Percentiles rank a stretch among this genome's conserved stretches.
Conservation (phyloP, 1,139 yeast genomes). For the Candida sanyaensis region DNA sequence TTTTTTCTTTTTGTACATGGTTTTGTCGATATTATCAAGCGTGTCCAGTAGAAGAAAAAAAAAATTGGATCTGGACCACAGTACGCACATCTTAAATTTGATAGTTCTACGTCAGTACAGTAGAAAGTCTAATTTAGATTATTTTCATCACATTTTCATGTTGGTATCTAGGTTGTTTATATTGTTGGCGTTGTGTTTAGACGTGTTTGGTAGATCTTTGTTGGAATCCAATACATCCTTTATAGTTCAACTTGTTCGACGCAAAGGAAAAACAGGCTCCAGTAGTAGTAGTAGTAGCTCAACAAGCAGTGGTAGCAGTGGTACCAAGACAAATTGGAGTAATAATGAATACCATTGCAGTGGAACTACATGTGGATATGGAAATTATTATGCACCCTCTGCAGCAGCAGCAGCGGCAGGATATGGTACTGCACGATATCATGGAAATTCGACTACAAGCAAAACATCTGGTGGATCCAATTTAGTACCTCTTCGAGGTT, state of each 20-base stretch:
- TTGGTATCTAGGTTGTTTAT: background rate
- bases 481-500: background rate
- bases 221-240: background rate
- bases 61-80: too few relatives aligned
- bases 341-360: constrained; percentile 8
- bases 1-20: too few relatives aligned
- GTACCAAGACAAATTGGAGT: background rate
- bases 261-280: background rate
- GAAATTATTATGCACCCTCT: constrained; percentile 14
- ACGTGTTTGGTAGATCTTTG: background rate
- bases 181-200: background rate
- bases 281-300: background rate
- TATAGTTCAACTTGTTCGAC: background rate
- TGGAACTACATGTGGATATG: constrained; percentile 12
- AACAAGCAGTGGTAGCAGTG: background rate
- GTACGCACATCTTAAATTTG: too few relatives aligned
- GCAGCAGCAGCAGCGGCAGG: constrained; percentile 15
- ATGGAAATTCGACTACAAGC: background rate
- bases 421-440: constrained; percentile 14
- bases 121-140: too few relatives aligned
- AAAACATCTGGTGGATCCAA: background rate
- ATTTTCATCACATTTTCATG: background rate
- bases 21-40: too few relatives aligned
- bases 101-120: too few relatives aligned
- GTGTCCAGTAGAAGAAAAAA: too few relatives aligned